These are phyloP conservation scores for Leccinum variicolor DNA, from an alignment of 768 basidiomycete species.

Conservation along the genomic window DNA sequence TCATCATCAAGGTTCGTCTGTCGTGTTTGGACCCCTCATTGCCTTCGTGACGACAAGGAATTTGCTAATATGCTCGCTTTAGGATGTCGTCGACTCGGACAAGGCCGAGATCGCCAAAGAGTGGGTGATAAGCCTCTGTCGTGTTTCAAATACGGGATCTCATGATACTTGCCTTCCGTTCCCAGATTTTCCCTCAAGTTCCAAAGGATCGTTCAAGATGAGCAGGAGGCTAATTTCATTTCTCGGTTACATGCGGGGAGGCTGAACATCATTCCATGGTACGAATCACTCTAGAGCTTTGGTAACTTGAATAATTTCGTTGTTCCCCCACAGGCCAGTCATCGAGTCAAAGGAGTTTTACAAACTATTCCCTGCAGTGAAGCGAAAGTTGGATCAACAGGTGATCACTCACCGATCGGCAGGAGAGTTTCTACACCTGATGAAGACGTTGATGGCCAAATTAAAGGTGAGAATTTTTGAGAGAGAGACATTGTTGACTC, in stretches of 20 bases:
- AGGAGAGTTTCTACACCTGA: conserved; percentile 50
- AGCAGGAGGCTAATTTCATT: conserved; percentile 62
- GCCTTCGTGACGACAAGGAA: background rate
- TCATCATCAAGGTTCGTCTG: conserved; percentile 55
- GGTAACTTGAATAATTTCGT: background rate
- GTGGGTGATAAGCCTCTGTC: conserved; percentile 30
- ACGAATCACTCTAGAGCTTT: background rate
- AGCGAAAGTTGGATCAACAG: conserved; percentile 47
- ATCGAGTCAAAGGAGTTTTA: conserved; percentile 64
- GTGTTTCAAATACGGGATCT: background rate
- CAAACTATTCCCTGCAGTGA: conserved; percentile 46
- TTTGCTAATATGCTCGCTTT: background rate
- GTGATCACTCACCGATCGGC: conserved; percentile 46
- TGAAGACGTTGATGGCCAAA: conserved; percentile 70
- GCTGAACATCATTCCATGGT: conserved; percentile 60
- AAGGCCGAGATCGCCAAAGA: conserved; percentile 55
- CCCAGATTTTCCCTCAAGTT: conserved; percentile 55
- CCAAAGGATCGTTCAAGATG: conserved; percentile 57
- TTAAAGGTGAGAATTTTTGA: conserved; percentile 42
- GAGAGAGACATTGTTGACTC: background rate
- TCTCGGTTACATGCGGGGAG: conserved; percentile 54
- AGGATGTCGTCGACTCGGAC: conserved; percentile 67
- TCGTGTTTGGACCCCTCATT: background rate
- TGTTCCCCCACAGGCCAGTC: conserved; percentile 38
- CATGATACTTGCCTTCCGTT: background rate